Conservation (phyloP, 768 basidiomycete genomes). For the Trametes meyenii region DNA sequence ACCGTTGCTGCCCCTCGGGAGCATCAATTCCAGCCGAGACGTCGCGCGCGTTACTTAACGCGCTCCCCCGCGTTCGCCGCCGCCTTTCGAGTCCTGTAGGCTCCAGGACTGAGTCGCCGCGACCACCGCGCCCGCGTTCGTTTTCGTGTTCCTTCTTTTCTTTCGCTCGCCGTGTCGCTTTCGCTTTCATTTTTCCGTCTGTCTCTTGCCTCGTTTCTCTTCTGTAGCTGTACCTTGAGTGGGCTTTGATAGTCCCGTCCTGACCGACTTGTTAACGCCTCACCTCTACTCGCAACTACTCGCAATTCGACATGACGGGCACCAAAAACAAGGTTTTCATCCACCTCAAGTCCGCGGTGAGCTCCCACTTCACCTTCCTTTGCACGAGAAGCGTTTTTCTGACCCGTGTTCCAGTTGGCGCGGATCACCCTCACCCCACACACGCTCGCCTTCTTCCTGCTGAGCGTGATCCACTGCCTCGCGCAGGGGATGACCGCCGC, state of each 20-base stretch:
- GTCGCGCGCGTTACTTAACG: slow-evolving; percentile 5
- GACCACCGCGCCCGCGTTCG: neutral
- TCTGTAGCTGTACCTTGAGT: neutral
- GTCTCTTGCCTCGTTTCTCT: neutral
- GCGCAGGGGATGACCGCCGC: slow-evolving; percentile 45
- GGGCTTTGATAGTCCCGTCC: slow-evolving; percentile 25
- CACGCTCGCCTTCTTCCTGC: slow-evolving; percentile 49
- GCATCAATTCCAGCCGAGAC: slow-evolving; percentile 4
- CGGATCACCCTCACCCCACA: slow-evolving; percentile 36
- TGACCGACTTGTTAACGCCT: neutral
- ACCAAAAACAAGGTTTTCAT: slow-evolving; percentile 8
- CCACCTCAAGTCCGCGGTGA: slow-evolving; percentile 18
- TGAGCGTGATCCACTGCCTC: slow-evolving; percentile 51
- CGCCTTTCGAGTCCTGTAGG: slow-evolving; percentile 4
- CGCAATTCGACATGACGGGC: neutral
- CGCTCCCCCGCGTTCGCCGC: slow-evolving; percentile 1
- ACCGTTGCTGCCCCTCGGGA: slow-evolving; percentile 17
- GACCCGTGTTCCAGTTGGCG: slow-evolving; percentile 30
- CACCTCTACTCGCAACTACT: neutral
- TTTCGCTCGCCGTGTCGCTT: neutral
- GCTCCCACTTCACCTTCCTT: neutral
- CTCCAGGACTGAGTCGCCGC: slow-evolving; percentile 10
- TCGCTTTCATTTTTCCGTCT: neutral
- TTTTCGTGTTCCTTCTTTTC: neutral
- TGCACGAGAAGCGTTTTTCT: neutral